These are phyloP conservation scores for Wickerhamomyces kurtzmanii DNA, from an alignment of 805 yeast genomes.

Conservation along the genomic window DNA sequence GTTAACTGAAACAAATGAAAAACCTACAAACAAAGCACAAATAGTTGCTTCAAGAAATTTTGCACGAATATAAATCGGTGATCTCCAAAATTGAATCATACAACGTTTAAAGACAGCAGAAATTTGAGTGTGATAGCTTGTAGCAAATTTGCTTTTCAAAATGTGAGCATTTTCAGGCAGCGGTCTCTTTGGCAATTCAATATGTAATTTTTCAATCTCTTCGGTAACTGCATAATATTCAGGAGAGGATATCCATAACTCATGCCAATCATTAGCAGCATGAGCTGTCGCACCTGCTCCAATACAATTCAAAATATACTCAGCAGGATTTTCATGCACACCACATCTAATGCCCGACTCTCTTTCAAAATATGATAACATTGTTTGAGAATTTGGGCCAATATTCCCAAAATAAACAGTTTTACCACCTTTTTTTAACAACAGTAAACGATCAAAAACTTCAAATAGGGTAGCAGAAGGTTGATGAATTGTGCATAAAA, in stretches of 20 bases:
- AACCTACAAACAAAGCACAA: constrained; percentile 60
- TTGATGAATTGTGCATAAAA: constrained; percentile 47
- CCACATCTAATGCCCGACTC: constrained; percentile 57
- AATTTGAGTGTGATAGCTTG: constrained; percentile 32
- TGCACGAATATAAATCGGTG: constrained; percentile 51
- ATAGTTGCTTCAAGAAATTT: constrained; percentile 39
- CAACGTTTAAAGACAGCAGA: constrained; percentile 28
- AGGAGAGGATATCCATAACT: constrained; percentile 41
- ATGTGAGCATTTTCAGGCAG: no score
- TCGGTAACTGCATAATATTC: constrained; percentile 19
- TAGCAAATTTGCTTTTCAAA: constrained; percentile 33
- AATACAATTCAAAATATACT: constrained; percentile 33
- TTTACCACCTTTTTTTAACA: constrained; percentile 42
- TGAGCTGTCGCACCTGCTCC: constrained; percentile 35
- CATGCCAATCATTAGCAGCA: constrained; percentile 42
- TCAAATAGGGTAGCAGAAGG: constrained; percentile 43
- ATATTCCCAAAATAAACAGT: no score
- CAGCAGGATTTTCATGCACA: constrained; percentile 30
- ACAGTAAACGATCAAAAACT: constrained; percentile 34
- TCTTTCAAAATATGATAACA: constrained; percentile 53
- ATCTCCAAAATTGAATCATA: constrained; percentile 39
- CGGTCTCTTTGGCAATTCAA: no score
- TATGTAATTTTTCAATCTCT: constrained; percentile 49
- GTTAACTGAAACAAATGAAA: constrained; percentile 54
- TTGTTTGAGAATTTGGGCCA: no score